Evolutionary conservation across 2,329 filamentous ascomycete species (phyloP).

Genomic region (Sporothrix pallida): DNA sequence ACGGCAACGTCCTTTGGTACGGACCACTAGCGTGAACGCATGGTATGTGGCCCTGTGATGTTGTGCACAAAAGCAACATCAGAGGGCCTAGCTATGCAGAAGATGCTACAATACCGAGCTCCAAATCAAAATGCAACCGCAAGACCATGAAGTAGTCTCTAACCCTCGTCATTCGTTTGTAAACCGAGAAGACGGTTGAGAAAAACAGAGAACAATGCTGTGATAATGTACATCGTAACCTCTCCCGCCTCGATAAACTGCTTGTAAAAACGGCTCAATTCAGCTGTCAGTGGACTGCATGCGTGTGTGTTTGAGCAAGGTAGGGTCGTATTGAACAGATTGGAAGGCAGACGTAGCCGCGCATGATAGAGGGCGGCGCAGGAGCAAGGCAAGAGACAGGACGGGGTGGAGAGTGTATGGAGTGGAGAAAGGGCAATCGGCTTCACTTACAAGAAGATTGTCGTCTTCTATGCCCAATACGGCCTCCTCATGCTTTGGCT

Average conservation of each 20-base stretch:
- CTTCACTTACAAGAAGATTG: not conserved
- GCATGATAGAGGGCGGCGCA: not conserved
- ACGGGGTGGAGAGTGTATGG: too few relatives aligned
- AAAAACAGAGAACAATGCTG: too few relatives aligned
- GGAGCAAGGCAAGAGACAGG: not conserved
- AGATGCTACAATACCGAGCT: not conserved
- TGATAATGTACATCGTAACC: too few relatives aligned
- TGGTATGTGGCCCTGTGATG: not conserved
- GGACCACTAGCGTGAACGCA: conserved; percentile 19
- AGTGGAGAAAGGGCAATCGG: not conserved
- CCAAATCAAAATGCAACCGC: too few relatives aligned
- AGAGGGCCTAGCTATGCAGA: not conserved
- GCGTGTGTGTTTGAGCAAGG: not conserved
- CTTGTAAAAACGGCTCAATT: conserved; percentile 16
- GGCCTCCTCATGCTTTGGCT: too few relatives aligned
- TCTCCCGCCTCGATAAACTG: too few relatives aligned
- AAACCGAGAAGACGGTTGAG: too few relatives aligned
- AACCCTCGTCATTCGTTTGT: too few relatives aligned
- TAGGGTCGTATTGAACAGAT: conserved; percentile 12
- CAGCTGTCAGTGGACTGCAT: not conserved
- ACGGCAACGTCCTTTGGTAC: not conserved
- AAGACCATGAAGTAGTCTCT: too few relatives aligned
- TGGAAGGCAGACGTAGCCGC: conserved; percentile 4
- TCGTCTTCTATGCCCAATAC: not conserved
- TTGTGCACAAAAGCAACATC: not conserved